These are phyloP conservation scores for Saturnispora bothae DNA, from an alignment of 805 yeast species.

Conservation along the genomic window DNA sequence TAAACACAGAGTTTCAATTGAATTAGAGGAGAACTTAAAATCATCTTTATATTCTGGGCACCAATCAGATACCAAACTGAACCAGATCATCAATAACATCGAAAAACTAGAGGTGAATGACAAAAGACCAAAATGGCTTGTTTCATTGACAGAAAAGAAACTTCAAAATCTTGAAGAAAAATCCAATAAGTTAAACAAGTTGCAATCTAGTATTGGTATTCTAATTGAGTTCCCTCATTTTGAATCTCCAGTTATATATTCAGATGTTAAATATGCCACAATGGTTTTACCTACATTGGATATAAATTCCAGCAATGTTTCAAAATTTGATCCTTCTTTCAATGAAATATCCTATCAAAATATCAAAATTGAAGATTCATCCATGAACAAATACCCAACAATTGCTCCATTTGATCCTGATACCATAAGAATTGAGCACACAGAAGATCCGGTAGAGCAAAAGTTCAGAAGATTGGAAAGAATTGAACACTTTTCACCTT, in stretches of 20 bases:
- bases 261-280: conserved; percentile 40
- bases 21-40: conserved; percentile 8
- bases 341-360: conserved; percentile 21
- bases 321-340: conserved; percentile 14
- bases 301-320: conserved; percentile 16
- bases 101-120: conserved; percentile 15
- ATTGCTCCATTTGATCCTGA: conserved; percentile 57
- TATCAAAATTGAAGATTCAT: conserved; percentile 6
- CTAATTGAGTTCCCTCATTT: conserved; percentile 50
- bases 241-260: conserved; percentile 62
- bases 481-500: conserved; percentile 61
- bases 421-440: conserved; percentile 30
- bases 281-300: conserved; percentile 20
- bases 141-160: conserved; percentile 35
- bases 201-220: conserved; percentile 9
- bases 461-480: conserved; percentile 81
- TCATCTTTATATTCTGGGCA: background rate
- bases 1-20: conserved; percentile 52
- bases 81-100: background rate
- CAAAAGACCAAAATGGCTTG: conserved; percentile 54
- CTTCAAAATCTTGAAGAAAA: conserved; percentile 32
- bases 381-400: conserved; percentile 4
- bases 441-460: conserved; percentile 76
- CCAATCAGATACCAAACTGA: background rate
- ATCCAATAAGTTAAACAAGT: conserved; percentile 32